These are phyloP conservation scores for Puccinia polysora DNA, from an alignment of 1,284 basidiomycete genomes.

Conservation along the genomic window DNA sequence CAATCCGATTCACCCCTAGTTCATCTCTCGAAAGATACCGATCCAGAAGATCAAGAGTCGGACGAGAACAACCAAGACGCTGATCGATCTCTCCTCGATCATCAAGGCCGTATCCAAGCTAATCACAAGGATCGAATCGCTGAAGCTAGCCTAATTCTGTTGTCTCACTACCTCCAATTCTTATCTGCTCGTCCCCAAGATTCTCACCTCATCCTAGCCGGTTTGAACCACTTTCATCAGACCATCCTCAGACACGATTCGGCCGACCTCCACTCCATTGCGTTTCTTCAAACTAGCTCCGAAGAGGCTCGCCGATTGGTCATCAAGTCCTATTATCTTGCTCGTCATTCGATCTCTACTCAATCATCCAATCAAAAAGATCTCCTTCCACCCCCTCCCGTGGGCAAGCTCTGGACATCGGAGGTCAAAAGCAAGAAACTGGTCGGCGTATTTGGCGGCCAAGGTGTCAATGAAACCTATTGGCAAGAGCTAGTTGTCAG, in stretches of 20 bases:
- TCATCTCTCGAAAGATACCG: no score
- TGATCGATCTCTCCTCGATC: no score
- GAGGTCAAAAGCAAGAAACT: constrained; percentile 63
- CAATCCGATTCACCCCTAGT: no score
- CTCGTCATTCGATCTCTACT: constrained; percentile 66
- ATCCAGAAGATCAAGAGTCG: no score
- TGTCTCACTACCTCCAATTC: constrained; percentile 72
- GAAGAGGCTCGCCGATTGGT: constrained; percentile 66
- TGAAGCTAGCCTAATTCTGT: constrained; percentile 69
- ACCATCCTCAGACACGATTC: constrained; percentile 49
- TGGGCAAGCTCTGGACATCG: constrained; percentile 65
- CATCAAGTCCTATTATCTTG: constrained; percentile 73
- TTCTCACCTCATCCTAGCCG: constrained; percentile 44
- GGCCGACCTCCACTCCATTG: constrained; percentile 73
- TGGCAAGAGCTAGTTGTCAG: constrained; percentile 18
- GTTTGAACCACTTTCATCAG: constrained; percentile 45
- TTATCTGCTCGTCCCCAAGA: background rate
- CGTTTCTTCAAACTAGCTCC: constrained; percentile 59
- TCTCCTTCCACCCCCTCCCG: constrained; percentile 63
- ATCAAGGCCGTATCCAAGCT: no score
- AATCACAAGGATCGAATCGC: no score
- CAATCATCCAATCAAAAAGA: constrained; percentile 58
- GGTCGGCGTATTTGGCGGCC: constrained; percentile 95
- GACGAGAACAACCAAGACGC: no score
- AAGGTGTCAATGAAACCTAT: constrained; percentile 82